Evolutionary conservation across 495 filamentous ascomycete species (phyloP).

Genomic region (Neurospora sp.): DNA sequence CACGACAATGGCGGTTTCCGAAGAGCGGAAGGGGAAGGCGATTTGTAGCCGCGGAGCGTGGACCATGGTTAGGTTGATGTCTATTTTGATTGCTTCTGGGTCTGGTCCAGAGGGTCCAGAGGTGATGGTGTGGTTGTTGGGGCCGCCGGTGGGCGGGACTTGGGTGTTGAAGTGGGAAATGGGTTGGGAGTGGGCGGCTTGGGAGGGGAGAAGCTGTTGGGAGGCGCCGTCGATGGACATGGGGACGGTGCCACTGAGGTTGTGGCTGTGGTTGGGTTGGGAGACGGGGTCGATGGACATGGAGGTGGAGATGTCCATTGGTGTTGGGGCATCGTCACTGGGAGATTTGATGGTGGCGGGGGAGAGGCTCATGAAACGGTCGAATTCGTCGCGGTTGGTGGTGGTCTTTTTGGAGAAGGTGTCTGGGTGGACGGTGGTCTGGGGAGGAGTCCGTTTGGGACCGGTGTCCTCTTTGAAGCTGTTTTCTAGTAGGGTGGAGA

Average conservation of each 20-base stretch:
- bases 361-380: slow-evolving; percentile 19
- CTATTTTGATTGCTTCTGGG: slow-evolving; percentile 24
- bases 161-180: background rate
- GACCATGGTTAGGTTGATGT: slow-evolving; percentile 37
- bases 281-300: background rate
- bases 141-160: background rate
- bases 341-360: background rate
- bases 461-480: slow-evolving; percentile 34
- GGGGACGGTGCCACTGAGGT: slow-evolving; percentile 34
- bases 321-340: background rate
- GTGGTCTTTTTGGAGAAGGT: background rate
- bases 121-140: background rate
- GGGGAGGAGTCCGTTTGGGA: background rate
- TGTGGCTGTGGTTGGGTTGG: slow-evolving; percentile 22
- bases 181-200: background rate
- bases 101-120: background rate
- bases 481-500: slow-evolving; percentile 53
- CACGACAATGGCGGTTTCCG: slow-evolving; percentile 31
- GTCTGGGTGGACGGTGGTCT: background rate
- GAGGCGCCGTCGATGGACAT: background rate
- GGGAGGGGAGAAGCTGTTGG: background rate
- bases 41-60: slow-evolving; percentile 38
- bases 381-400: slow-evolving; percentile 25
- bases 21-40: slow-evolving; percentile 36
- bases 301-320: background rate